Conservation (phyloP, 2,329 filamentous ascomycete species). For the Coccinonectria pachysandricola region DNA sequence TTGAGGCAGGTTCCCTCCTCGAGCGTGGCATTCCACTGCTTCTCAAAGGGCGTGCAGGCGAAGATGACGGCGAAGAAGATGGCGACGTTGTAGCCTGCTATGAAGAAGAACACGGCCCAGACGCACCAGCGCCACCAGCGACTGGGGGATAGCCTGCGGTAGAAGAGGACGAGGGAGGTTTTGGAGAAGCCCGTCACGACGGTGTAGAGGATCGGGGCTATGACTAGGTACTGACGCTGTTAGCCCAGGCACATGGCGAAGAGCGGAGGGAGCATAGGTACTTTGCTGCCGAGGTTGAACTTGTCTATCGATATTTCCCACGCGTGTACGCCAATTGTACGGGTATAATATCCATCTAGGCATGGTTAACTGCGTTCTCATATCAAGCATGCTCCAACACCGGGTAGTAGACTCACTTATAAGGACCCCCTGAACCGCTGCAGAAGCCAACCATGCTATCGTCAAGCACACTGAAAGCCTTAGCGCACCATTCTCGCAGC, state of each 20-base stretch:
- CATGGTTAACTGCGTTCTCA: not conserved
- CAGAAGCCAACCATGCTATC: conserved; percentile 13
- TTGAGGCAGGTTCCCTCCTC: conserved; percentile 31
- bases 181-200: conserved; percentile 25
- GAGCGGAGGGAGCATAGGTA: conserved; percentile 2
- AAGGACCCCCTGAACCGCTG: conserved; percentile 8
- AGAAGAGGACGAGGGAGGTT: conserved; percentile 28
- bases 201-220: conserved; percentile 14
- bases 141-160: conserved; percentile 26
- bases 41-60: conserved; percentile 26
- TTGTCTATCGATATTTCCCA: conserved; percentile 21
- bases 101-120: conserved; percentile 20
- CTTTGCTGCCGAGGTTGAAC: conserved; percentile 7
- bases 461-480: conserved; percentile 12
- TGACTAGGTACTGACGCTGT: conserved; percentile 15
- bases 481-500: too few relatives aligned
- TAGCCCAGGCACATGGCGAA: conserved; percentile 12
- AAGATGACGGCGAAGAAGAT: conserved; percentile 27
- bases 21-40: conserved; percentile 20
- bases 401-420: conserved; percentile 7
- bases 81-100: conserved; percentile 22
- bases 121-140: conserved; percentile 23
- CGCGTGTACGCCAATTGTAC: conserved; percentile 17
- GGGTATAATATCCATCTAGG: conserved; percentile 5
- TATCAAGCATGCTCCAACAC: not conserved